Base-by-base conservation (phyloP, 176 grass and related monocot genomes). In the Triticum turgidum region DNA sequence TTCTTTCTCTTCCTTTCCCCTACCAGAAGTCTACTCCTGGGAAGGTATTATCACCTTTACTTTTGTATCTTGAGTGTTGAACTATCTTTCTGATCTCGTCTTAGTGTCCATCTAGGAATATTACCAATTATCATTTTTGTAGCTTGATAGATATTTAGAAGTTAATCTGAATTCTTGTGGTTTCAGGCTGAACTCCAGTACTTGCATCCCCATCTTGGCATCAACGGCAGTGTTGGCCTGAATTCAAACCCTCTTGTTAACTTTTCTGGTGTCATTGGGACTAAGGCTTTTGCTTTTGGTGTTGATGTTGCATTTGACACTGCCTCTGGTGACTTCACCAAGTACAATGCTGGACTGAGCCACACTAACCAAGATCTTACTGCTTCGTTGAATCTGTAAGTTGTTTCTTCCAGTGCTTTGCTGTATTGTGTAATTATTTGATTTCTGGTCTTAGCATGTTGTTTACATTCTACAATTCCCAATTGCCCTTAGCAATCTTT, bases 171-270 rank as follows among this genome's bases (percentile, higher is more conserved):
- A 24, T 59, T 15, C 4, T 65, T 76, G 30, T 91, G 27, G 24
- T 80, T 87, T 61, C 80, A 97, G 92, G 88, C 81, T 81, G 94
- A 97, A 82, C 76, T 97, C 49, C 94, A 92, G 64, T 97, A 97
- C 80, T 83, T 94, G 86, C 92, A 97, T 32, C 61, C 88, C 10
- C 91, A 92, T 89, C 90, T 84, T 86, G 92, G 94, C 24, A 56
- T 97, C 12, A 94, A 80, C 72, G 88, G 80, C 33, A 91, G 66
- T 89, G 78, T 93, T 71, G 92, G 90, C 27, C 61, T 97, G 78
- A 91, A 87, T 56, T 33, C 92, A 80, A 97, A 92, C 76, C 94
- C 94, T 86, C 61, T 90, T 52, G 87, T 97, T 42, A 91, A 80
- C 71, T 13, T 94, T 81, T 97, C 94, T 80, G 86, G 83, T 77